These are phyloP conservation scores for Arachis hypogaea DNA, from an alignment of 306 rosid species.

Conservation along the genomic window DNA sequence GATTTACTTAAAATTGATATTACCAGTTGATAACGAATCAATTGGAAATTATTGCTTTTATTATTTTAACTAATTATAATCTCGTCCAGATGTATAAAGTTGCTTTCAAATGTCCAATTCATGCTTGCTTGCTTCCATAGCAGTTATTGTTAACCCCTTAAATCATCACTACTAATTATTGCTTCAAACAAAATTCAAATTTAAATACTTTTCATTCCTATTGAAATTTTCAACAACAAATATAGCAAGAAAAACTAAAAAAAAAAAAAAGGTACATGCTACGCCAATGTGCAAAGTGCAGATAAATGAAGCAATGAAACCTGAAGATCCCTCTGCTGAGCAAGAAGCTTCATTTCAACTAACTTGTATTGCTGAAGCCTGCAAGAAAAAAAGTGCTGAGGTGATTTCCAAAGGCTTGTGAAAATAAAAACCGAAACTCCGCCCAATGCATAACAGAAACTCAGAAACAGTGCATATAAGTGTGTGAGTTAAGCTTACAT, in stretches of 20 bases:
- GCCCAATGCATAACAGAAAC: background rate
- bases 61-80: constrained; percentile 4
- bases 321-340: constrained; percentile 81
- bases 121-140: background rate
- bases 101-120: constrained; percentile 1
- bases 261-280: background rate
- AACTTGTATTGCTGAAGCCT: constrained; percentile 77
- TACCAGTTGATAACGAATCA: background rate
- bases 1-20: background rate
- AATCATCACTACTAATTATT: background rate
- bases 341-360: constrained; percentile 86
- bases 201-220: background rate
- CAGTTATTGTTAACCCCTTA: background rate
- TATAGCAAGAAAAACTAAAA: background rate
- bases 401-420: background rate
- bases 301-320: constrained; percentile 40
- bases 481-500: too few species aligned
- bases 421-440: background rate
- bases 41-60: background rate
- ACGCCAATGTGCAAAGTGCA: background rate
- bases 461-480: background rate
- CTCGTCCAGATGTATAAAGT: constrained; percentile 5
- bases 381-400: constrained; percentile 28
- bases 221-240: constrained; percentile 18
- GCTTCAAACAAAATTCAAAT: background rate